Conservation (phyloP, 768 basidiomycete genomes). For the Trametes punicea region DNA sequence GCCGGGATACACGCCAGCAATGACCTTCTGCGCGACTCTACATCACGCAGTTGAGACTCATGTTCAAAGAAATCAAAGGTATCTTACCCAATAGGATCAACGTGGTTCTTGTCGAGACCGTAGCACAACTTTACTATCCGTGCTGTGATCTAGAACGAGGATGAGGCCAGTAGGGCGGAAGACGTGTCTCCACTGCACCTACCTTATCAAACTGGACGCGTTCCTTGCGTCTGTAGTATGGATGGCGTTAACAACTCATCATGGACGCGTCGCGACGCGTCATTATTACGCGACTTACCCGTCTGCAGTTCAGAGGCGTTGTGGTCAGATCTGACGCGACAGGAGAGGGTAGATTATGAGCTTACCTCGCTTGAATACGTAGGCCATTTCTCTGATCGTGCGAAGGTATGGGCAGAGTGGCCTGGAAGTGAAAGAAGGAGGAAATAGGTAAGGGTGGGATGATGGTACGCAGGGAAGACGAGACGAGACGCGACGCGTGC, state of each 20-base stretch:
- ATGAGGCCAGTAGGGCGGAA: not conserved
- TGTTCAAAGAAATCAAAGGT: not conserved
- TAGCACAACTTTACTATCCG: conserved; percentile 91
- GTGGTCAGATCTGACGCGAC: conserved; percentile 14
- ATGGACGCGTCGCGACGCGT: conserved; percentile 26
- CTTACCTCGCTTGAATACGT: conserved; percentile 58
- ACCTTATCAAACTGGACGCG: conserved; percentile 94
- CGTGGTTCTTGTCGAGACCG: conserved; percentile 87
- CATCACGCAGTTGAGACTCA: not conserved
- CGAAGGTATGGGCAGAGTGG: conserved; percentile 1
- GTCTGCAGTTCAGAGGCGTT: conserved; percentile 35
- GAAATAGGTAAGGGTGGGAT: conserved; percentile 21
- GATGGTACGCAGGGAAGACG: conserved; percentile 27
- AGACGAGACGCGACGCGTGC: conserved; percentile 24
- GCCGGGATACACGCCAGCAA: conserved; percentile 89
- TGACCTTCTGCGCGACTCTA: conserved; percentile 90
- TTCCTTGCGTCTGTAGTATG: conserved; percentile 68
- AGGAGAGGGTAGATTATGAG: not conserved
- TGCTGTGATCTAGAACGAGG: conserved; percentile 65
- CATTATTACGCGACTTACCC: conserved; percentile 42
- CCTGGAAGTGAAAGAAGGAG: not conserved
- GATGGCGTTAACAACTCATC: conserved; percentile 16
- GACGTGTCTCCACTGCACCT: conserved; percentile 25
- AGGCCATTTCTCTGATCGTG: conserved; percentile 37
- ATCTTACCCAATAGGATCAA: conserved; percentile 88